Conservation (phyloP, 139 green algal species). For the Asterochloris sp. region DNA sequence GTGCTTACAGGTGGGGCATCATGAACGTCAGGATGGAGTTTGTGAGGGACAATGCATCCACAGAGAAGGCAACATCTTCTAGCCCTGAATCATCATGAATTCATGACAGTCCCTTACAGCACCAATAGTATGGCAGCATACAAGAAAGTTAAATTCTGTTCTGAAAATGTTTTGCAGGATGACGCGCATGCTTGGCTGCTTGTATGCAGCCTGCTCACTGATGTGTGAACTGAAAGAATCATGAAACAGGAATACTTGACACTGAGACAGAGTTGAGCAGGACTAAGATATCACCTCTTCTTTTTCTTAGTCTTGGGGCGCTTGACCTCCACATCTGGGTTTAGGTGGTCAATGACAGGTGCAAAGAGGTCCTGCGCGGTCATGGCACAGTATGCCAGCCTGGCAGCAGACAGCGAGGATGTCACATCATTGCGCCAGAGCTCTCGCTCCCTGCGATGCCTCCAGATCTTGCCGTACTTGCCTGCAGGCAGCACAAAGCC, state of each 20-base stretch:
- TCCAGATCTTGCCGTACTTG: slow-evolving; percentile 13
- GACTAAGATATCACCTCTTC: background rate
- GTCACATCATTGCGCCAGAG: slow-evolving; percentile 14
- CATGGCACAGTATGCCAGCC: slow-evolving; percentile 8
- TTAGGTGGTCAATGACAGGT: slow-evolving; percentile 12
- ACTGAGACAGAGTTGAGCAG: too few species aligned
- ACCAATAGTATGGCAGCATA: too few species aligned
- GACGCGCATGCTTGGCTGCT: too few species aligned
- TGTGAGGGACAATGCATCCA: background rate
- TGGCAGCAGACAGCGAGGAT: background rate
- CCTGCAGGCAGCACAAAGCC: background rate
- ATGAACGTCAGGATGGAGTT: slow-evolving; percentile 40
- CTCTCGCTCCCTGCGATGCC: slow-evolving; percentile 3
- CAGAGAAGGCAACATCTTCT: too few species aligned
- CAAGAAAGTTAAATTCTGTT: too few species aligned
- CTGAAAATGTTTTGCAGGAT: too few species aligned
- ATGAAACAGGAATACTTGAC: too few species aligned
- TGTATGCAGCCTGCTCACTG: too few species aligned
- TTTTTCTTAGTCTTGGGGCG: slow-evolving; percentile 8
- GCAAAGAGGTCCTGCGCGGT: background rate
- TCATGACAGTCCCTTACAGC: too few species aligned
- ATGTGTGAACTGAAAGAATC: too few species aligned
- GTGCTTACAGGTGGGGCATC: slow-evolving; percentile 30
- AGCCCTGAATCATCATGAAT: too few species aligned
- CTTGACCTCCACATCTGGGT: slow-evolving; percentile 15